Evolutionary conservation across 1,284 basidiomycete genomes (phyloP).

Genomic region (Puccinia triticina): DNA sequence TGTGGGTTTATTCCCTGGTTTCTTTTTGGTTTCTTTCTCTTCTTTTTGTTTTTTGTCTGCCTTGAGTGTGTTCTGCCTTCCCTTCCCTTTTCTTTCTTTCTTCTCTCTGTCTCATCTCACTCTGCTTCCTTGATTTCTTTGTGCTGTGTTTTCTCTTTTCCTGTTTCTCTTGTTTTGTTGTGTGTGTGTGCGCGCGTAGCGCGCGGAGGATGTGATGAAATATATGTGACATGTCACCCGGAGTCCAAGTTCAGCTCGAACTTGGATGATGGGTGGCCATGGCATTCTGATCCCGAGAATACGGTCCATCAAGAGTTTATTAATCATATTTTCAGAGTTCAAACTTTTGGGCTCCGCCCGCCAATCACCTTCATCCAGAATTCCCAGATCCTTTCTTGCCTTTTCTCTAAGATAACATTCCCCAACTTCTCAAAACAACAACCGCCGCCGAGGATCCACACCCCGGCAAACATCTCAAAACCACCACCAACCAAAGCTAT

Average conservation of each 20-base stretch:
- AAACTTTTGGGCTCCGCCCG: background rate
- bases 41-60: no score
- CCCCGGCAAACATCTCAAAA: constrained; percentile 5
- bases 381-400: background rate
- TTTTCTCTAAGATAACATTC: background rate
- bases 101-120: no score
- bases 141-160: no score
- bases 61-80: no score
- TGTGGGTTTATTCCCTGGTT: background rate
- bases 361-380: background rate
- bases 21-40: background rate
- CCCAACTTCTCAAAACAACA: background rate
- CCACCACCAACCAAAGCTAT: background rate
- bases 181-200: constrained; percentile 11
- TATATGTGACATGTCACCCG: background rate
- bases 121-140: no score
- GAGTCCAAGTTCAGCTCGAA: background rate
- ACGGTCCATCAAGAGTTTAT: background rate
- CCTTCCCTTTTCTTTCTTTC: no score
- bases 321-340: no score
- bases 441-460: constrained; percentile 2
- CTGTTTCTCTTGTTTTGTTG: background rate
- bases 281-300: background rate
- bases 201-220: constrained; percentile 11
- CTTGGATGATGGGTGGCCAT: constrained; percentile 4